These are phyloP conservation scores for Hibiscus mutabilis DNA, from an alignment of 345 rosid genomes.

Conservation along the genomic window DNA sequence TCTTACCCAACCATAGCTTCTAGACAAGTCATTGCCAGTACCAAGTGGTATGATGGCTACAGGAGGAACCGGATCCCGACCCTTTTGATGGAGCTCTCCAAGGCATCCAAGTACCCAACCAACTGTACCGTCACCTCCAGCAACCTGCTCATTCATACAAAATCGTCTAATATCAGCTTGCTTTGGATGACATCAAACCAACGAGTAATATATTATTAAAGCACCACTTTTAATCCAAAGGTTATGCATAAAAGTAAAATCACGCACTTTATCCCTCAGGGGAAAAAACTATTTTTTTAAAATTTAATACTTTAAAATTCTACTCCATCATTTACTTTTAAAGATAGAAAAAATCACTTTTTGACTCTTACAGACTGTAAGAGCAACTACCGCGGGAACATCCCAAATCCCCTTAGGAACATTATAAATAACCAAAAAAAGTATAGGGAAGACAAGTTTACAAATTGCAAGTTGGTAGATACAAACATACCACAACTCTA, in stretches of 20 bases:
- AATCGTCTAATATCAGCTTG: not conserved
- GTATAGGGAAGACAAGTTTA: not conserved
- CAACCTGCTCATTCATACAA: slow-evolving; percentile 57
- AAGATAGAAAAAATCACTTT: too few relatives aligned
- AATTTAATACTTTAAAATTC: not conserved
- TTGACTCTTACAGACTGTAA: too few relatives aligned
- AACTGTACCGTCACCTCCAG: slow-evolving; percentile 99
- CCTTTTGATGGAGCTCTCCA: slow-evolving; percentile 48
- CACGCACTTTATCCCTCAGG: not conserved
- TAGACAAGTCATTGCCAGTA: slow-evolving; percentile 87
- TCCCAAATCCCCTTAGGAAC: too few relatives aligned
- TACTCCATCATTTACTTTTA: not conserved
- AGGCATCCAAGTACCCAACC: slow-evolving; percentile 96
- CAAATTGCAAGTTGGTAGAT: not conserved
- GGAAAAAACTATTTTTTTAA: not conserved
- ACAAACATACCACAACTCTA: slow-evolving; percentile 66
- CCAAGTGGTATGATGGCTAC: slow-evolving; percentile 88
- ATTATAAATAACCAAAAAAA: too few relatives aligned
- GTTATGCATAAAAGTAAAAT: not conserved
- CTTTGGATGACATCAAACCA: too few relatives aligned
- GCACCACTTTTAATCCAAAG: not conserved
- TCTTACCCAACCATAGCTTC: slow-evolving; percentile 96
- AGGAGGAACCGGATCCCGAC: slow-evolving; percentile 70
- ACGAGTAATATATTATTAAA: not conserved
- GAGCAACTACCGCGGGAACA: too few relatives aligned